Evolutionary conservation across 352 stramenopile genomes (phyloP).

Genomic region (Pythium scleroteichum): DNA sequence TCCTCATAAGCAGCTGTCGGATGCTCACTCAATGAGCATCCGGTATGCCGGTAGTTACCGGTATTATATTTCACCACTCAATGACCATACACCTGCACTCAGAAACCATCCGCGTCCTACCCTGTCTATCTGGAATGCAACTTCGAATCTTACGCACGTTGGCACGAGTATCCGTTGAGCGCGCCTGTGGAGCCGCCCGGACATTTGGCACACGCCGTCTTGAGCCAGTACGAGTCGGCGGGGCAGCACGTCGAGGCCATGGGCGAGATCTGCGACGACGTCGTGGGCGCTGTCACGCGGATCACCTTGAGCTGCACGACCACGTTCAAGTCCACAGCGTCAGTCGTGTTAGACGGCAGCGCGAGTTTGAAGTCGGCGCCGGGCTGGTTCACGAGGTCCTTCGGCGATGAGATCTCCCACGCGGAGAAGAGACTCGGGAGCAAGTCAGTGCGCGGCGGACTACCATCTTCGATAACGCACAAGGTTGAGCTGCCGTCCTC

Average conservation of each 20-base stretch:
- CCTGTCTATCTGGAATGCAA: no score
- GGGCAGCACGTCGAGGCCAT: constrained; percentile 2
- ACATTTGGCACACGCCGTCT: not conserved
- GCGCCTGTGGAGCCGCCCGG: constrained; percentile 6
- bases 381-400: constrained; percentile 1
- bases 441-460: constrained; percentile 3
- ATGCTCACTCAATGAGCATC: no score
- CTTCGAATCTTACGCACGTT: constrained; percentile 12
- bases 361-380: not conserved
- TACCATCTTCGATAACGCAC: constrained; percentile 9
- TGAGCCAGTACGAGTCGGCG: not conserved
- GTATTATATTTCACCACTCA: no score
- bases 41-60: no score
- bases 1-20: no score
- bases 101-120: no score
- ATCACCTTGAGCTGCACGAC: constrained; percentile 6
- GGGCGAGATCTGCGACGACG: not conserved
- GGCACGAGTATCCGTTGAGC: constrained; percentile 21
- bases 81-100: no score
- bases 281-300: not conserved
- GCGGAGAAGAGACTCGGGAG: constrained; percentile 14
- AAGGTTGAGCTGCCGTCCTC: constrained; percentile 4
- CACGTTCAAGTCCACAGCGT: constrained; percentile 11
- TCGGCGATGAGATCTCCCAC: constrained; percentile 14
- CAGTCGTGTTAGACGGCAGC: constrained; percentile 1